Percentiles rank a stretch among this genome's conserved stretches.
Evolutionary conservation across 2,329 filamentous ascomycete genomes (phyloP).

Genomic region (Aspergillus neotritici): DNA sequence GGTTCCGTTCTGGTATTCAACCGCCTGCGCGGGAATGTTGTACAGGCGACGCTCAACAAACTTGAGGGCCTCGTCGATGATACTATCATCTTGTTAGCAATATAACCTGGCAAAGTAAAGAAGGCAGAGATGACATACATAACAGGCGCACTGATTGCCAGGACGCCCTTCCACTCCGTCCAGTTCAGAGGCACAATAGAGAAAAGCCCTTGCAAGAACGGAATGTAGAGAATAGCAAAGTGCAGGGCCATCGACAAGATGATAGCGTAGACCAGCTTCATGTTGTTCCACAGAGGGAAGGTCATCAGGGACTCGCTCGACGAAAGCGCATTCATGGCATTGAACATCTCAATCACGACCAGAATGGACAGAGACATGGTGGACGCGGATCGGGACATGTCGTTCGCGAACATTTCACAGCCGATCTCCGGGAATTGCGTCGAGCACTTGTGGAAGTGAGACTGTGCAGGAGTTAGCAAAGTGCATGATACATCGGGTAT

Average conservation of each 20-base stretch:
- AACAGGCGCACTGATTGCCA: constrained; percentile 83
- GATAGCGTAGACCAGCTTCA: constrained; percentile 96
- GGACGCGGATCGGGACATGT: constrained; percentile 81
- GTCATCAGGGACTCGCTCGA: constrained; percentile 92
- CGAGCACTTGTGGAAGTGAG: constrained; percentile 91
- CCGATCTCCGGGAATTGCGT: constrained; percentile 80
- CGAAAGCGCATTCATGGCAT: constrained; percentile 95
- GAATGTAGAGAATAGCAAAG: constrained; percentile 88
- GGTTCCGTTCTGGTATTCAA: constrained; percentile 25
- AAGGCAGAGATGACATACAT: constrained; percentile 59
- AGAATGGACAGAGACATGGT: constrained; percentile 87
- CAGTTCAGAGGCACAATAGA: constrained; percentile 81
- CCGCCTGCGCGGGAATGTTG: constrained; percentile 20
- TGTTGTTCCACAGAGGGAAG: constrained; percentile 94
- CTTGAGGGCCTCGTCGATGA: constrained; percentile 83
- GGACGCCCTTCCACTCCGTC: constrained; percentile 87
- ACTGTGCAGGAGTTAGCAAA: constrained; percentile 31
- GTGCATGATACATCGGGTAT: not conserved
- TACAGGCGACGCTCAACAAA: constrained; percentile 65
- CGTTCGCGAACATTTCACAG: constrained; percentile 83
- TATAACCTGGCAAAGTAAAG: constrained; percentile 1
- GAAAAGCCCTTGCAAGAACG: constrained; percentile 82
- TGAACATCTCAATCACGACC: constrained; percentile 98
- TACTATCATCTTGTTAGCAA: constrained; percentile 40
- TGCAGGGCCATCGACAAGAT: constrained; percentile 87